Evolutionary conservation across 257 asterid genomes (phyloP).

Genomic region (Forsythia viridissima): DNA sequence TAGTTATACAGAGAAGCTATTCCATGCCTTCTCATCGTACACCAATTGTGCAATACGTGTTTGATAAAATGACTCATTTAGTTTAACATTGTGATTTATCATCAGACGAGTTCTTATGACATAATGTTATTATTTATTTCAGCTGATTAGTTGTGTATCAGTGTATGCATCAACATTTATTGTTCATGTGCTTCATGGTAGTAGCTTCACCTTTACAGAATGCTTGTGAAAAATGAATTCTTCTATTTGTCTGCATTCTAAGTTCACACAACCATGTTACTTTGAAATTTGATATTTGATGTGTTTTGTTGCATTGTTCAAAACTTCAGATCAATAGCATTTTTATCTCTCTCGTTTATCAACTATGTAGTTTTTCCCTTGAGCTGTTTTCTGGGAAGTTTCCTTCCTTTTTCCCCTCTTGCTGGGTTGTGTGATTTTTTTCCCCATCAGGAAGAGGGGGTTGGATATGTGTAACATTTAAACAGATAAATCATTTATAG

Average conservation of each 20-base stretch:
- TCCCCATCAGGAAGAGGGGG: not conserved
- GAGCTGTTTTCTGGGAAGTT: not conserved
- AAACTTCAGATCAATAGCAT: not conserved
- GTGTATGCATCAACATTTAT: not conserved
- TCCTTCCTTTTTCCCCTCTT: not conserved
- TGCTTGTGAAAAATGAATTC: not conserved
- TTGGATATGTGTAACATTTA: not conserved
- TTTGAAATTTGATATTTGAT: not conserved
- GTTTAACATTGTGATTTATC: not conserved
- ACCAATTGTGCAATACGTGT: not conserved
- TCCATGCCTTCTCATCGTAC: not conserved
- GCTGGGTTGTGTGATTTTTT: not conserved
- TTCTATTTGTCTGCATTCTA: not conserved
- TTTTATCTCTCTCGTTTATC: not conserved
- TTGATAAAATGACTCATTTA: not conserved
- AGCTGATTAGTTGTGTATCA: not conserved
- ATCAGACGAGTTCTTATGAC: not conserved
- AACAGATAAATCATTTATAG: slow-evolving; percentile 13
- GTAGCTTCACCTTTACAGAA: not conserved
- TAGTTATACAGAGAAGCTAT: not conserved
- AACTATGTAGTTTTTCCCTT: not conserved
- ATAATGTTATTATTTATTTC: not conserved
- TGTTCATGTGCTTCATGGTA: not conserved
- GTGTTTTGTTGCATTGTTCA: not conserved
- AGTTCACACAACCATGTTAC: not conserved